A percentile compares a stretch with the other conserved stretches of the same genome.
Conservation (phyloP, 352 stramenopile genomes). For the Elongisporangium undulatum region DNA sequence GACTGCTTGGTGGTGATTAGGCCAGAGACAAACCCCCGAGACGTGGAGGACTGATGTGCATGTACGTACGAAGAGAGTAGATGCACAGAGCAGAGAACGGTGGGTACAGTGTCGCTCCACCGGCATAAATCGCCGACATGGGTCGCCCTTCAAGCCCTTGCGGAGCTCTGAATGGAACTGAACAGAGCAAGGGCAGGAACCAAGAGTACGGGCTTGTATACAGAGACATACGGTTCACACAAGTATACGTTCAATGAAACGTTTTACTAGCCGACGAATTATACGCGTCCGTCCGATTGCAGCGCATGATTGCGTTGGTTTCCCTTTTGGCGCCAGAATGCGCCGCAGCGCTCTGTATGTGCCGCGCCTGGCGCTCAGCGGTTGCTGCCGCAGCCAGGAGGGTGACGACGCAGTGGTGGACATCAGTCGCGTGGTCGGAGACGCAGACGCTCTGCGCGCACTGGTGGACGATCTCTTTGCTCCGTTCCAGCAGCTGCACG, state of each 20-base stretch:
- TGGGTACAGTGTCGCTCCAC: background rate
- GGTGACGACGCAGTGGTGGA: constrained; percentile 31
- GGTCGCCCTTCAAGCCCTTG: background rate
- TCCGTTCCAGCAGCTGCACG: constrained; percentile 31
- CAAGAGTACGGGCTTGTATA: background rate
- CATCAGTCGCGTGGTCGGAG: constrained; percentile 27
- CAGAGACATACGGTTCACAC: background rate
- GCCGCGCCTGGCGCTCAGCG: constrained; percentile 32
- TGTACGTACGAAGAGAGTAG: background rate
- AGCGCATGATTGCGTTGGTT: background rate
- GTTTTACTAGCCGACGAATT: background rate
- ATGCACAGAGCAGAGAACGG: background rate
- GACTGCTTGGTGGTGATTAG: background rate
- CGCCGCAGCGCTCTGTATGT: constrained; percentile 18
- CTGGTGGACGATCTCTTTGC: constrained; percentile 32
- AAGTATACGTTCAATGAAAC: background rate
- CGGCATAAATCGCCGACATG: background rate
- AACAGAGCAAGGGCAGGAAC: background rate
- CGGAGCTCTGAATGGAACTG: background rate
- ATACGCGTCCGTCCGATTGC: constrained; percentile 4
- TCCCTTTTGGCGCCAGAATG: background rate
- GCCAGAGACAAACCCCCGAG: background rate
- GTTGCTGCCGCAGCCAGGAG: constrained; percentile 22
- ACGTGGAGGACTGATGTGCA: background rate
- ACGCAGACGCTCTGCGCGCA: constrained; percentile 23